A percentile compares a stretch with the other conserved stretches of the same genome.
These are phyloP conservation scores for Chimonanthus salicifolius DNA, from an alignment of 164 flowering plant species.

Conservation along the genomic window DNA sequence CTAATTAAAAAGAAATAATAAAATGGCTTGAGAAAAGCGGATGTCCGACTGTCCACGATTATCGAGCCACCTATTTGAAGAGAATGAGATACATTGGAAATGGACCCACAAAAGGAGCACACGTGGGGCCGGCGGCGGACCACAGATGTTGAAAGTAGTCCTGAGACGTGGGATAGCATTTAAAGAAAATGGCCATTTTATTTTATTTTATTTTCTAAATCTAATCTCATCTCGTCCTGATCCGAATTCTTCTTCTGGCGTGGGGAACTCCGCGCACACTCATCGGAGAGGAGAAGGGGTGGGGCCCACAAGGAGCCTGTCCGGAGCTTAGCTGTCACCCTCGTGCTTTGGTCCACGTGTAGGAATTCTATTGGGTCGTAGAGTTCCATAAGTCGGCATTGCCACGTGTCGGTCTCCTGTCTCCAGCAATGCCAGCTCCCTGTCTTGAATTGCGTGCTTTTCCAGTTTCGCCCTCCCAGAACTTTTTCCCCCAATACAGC, in stretches of 20 bases:
- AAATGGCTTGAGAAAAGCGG: too few relatives aligned
- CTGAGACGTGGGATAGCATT: neutral
- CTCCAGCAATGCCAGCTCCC: neutral
- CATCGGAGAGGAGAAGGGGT: neutral
- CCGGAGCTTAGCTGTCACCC: neutral
- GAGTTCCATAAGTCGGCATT: neutral
- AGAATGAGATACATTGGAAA: neutral
- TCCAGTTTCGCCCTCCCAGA: neutral
- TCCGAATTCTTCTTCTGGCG: neutral
- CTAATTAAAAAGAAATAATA: too few relatives aligned
- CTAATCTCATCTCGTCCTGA: neutral
- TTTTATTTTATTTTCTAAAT: too few relatives aligned
- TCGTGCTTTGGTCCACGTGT: neutral
- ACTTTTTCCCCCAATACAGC: neutral
- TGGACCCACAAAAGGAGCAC: neutral
- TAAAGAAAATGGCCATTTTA: neutral
- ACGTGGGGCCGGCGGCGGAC: neutral
- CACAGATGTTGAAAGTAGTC: neutral
- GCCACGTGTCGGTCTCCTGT: neutral
- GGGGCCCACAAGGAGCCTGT: neutral
- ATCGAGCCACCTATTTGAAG: too few relatives aligned
- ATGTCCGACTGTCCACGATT: too few relatives aligned
- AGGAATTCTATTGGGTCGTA: neutral
- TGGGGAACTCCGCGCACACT: neutral
- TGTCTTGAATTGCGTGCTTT: neutral